Evolutionary conservation across 2,329 filamentous ascomycete genomes (phyloP).

Genomic region (Colletotrichum spaethianum): DNA sequence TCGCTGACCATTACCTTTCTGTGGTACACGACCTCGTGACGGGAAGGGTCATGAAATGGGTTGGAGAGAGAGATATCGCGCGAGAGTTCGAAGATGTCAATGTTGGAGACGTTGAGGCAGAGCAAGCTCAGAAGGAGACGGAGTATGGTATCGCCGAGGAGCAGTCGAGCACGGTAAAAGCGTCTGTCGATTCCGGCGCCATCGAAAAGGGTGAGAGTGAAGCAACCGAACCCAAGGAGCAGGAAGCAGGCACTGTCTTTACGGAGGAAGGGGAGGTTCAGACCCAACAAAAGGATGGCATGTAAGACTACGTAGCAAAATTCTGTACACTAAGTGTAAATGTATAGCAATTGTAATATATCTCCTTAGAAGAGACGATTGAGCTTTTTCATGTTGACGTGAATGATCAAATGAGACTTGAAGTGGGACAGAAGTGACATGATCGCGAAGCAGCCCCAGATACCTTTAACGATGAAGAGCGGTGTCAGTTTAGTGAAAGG

Average conservation of each 20-base stretch:
- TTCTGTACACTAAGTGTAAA: constrained; percentile 22
- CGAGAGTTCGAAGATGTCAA: not conserved
- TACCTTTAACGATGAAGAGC: not conserved
- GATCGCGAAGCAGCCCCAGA: not conserved
- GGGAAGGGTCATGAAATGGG: constrained; percentile 26
- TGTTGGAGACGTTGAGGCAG: not conserved
- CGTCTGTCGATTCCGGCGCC: not conserved
- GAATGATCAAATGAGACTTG: not conserved
- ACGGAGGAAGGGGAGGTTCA: not conserved
- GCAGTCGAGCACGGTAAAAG: not conserved
- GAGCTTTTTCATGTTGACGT: not conserved
- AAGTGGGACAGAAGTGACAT: not conserved
- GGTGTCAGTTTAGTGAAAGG: not conserved
- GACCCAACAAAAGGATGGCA: not conserved
- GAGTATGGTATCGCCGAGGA: not conserved
- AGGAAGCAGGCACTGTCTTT: no score
- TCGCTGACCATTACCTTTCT: not conserved
- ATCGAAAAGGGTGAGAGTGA: not conserved
- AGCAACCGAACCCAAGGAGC: not conserved
- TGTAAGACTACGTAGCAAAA: constrained; percentile 10
- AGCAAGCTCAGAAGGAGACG: not conserved
- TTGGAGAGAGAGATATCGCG: constrained; percentile 21
- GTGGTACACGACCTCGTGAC: constrained; percentile 14
- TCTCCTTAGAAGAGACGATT: constrained; percentile 1
- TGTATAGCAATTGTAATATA: constrained; percentile 26